Percentiles rank a stretch among this genome's conserved stretches.
Evolutionary conservation across 2,329 filamentous ascomycete species (phyloP).

Genomic region (Aquanectria penicillioides): DNA sequence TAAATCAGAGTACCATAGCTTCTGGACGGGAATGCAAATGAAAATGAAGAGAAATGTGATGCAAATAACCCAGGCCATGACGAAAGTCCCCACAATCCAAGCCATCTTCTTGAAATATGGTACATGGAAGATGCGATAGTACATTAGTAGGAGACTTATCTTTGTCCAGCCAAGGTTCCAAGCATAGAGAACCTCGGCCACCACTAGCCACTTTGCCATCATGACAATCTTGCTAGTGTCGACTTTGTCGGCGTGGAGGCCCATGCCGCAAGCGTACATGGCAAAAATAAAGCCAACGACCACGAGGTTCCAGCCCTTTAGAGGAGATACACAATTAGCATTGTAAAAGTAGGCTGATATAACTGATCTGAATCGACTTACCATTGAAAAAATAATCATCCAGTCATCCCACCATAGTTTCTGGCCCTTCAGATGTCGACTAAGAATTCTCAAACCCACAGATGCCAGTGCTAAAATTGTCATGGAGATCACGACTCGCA

Average conservation of each 20-base stretch:
- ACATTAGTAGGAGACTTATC: slow-evolving; percentile 61
- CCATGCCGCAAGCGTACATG: slow-evolving; percentile 59
- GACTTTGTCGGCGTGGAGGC: slow-evolving; percentile 55
- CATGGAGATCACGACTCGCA: slow-evolving; percentile 52
- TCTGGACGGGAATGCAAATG: slow-evolving; percentile 60
- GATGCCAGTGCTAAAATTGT: slow-evolving; percentile 52
- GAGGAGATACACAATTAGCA: background rate
- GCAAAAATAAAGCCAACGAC: slow-evolving; percentile 59
- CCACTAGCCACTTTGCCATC: slow-evolving; percentile 58
- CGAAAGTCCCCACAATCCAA: slow-evolving; percentile 52
- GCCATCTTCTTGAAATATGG: slow-evolving; percentile 54
- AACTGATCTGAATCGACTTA: slow-evolving; percentile 32
- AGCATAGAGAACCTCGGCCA: slow-evolving; percentile 59
- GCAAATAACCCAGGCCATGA: slow-evolving; percentile 58
- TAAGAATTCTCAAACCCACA: slow-evolving; percentile 53
- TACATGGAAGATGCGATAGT: slow-evolving; percentile 61
- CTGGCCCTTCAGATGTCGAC: slow-evolving; percentile 54
- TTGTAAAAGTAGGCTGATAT: background rate
- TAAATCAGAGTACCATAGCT: slow-evolving; percentile 57
- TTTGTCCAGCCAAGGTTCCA: slow-evolving; percentile 62
- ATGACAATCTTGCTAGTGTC: slow-evolving; percentile 49
- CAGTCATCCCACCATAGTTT: slow-evolving; percentile 62
- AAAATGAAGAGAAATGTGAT: slow-evolving; percentile 62
- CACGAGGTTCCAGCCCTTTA: slow-evolving; percentile 52
- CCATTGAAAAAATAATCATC: slow-evolving; percentile 60